Evolutionary conservation across 2,329 filamentous ascomycete species (phyloP), one percentile per base, ranked within the genome.

Genomic region (Coniochaeta pulveracea): DNA sequence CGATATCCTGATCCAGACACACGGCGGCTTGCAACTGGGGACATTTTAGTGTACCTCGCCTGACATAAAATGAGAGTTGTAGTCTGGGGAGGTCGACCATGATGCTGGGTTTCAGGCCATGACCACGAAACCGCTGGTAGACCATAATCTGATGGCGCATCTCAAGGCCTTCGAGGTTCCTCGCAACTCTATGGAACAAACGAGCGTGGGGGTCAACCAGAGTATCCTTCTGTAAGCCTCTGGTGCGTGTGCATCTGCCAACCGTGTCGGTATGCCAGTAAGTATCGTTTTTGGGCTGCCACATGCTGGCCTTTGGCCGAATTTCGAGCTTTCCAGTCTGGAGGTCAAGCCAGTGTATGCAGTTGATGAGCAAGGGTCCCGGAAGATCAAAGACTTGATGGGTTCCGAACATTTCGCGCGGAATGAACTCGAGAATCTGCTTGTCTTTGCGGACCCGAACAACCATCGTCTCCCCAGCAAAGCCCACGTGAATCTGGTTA

Each of bases 341-440:
- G 0, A 75, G 10, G 27, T 80, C 56, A 5, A 80, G 52, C 75
- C 76, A 82, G 40, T 83, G 76, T 1, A 68, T 55, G 32, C 68
- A 78, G 7, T 61, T 49, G 0, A 66, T 47, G 0, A 75, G 39
- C 0, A 82, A 52, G 0, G 58, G 46, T 0, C 42, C 41, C 0
- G 78, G 77, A 0, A 81, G 48, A 40, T 78, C 73, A 21, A 54
- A 60, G 1, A 15, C 34, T 1, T 30, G 63, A 53, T 0, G 57
- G 43, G 0, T 58, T 14, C 1, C 35, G 31, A 30, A 30, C 8
- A 30, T 19, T 4, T 30, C 27, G 4, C 27, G 27, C 6, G 27
- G 27, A 19, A 30, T 19, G 15, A 19, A 12, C 17, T 30, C 27
- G 17, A 17, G 21, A 9, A 30, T 30, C 27, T 30, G 19, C 1